Evolutionary conservation across 768 basidiomycete genomes (phyloP), one percentile per base, ranked within the genome.

Genomic region (Sporobolomyces pararoseus): DNA sequence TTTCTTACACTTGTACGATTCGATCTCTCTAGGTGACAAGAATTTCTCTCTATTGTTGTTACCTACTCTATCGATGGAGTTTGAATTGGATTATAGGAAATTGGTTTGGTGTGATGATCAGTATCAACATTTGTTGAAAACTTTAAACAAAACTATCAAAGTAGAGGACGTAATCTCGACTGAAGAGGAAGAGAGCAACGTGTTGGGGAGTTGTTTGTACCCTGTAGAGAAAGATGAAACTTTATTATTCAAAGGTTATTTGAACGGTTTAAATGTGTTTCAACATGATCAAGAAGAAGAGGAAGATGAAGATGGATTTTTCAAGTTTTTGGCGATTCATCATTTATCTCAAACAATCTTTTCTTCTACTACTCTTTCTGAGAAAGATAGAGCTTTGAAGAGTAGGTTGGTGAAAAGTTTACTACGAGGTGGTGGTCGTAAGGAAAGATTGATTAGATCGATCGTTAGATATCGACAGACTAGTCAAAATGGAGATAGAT

Each of bases 1-100:
- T 79, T 88, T 96, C 77, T 83, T 95, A 65, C 87, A 85, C 1
- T 81, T 97, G n/a, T 98, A 94, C 80, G 89, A 91, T 76, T 85
- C 91, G 5, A 86, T 92, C 74, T 97, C 94, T 12, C 94, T 94
- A 79, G 85, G 87, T 3, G 86, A 97, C 76, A 83, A 84, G 0
- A 79, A 86, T 2, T 98, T 98, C 76, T 86, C 85, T 17, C 82
- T 84, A 3, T 83, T 95, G 17, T 83, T 96, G 19, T 82, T 94
- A 10, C 85, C 89, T 0, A 88, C 92, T 0, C 82, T 87, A 14
- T 83, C 90, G 4, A 88, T 89, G 86, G 80, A 80, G 17, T 71
- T 76, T 61, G 82, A 90, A 1, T 64, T 82, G 29, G 94, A 98
- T 81, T 96, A 91, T 77, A 86, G 94, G n/a, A n/a, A n/a, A n/a